Evolutionary conservation across 2,329 filamentous ascomycete species (phyloP), one percentile per base, ranked within the genome.

Genomic region (Colletotrichum sojae): DNA sequence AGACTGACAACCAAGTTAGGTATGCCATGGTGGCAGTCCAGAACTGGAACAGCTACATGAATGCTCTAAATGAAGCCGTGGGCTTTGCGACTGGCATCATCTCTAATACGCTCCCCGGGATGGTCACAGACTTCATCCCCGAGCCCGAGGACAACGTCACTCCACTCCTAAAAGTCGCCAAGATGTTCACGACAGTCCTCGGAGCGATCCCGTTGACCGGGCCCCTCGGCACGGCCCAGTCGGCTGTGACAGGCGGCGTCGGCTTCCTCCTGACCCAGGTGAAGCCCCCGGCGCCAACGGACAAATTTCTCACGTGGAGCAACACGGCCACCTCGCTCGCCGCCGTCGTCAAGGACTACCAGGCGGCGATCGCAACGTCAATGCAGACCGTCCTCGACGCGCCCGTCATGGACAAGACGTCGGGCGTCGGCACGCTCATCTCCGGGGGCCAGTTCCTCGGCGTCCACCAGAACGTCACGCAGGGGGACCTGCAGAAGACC

Each of bases 231-330:
- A 43, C 18, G 10, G 13, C n/a, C 20, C 6, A 25, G 31, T 3
- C 53, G 5, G 40, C 40, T 13, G 40, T 43, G 2, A 13, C 36
- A 13, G 53, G 20, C 20, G 36, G 20, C 18, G n/a, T 56, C n/a
- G 31, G 6, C 18, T 43, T 43, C 12, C 53, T 25, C 2, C 16
- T 43, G 13, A n/a, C 10, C 16, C 40, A 43, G 16, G 40, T 43
- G 15, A 43, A 43, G 12, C 36, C 18, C 53, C 36, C 18, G 15
- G 36, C 53, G 13, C 18, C 20, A 13, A 6, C 36, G 18, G 53
- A 56, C 20, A n/a, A 43, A 36, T 43, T 56, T 6, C 53, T 55
- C n/a, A 12, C 53, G 53, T 56, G 53, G 53, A 56, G 36, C 9
- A 56, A 56, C 4, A 43, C 13, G 10, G 53, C 39, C 36, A 43